phyloP scores from a whole-genome alignment of 306 rosid species.

The Quercus engelmannii region DNA sequence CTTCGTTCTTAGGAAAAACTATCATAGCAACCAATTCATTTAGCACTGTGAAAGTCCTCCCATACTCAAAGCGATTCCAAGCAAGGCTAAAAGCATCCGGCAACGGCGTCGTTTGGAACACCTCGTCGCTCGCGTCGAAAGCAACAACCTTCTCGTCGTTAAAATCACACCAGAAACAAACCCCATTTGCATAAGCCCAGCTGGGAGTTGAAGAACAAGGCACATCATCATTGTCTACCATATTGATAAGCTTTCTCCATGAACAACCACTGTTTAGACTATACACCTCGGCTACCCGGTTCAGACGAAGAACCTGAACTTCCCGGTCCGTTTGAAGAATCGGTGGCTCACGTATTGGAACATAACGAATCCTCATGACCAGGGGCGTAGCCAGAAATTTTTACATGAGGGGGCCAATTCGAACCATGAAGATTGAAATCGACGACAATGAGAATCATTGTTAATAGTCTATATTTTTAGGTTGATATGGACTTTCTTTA shows the following conservation, averaged over 20 bases:
- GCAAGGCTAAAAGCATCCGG: neutral
- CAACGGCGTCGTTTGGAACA: neutral
- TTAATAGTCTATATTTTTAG: too few relatives aligned
- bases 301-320: neutral
- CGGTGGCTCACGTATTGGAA: neutral
- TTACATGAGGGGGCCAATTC: too few relatives aligned
- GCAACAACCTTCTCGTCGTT: neutral
- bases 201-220: neutral
- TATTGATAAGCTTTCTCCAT: neutral
- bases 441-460: too few relatives aligned
- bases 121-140: neutral
- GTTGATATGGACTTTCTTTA: too few relatives aligned
- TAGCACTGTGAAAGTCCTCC: neutral
- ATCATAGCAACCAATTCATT: neutral
- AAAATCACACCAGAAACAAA: neutral
- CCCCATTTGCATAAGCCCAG: neutral
- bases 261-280: neutral
- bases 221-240: neutral
- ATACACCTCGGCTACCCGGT: neutral
- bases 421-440: too few relatives aligned
- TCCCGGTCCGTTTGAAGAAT: neutral
- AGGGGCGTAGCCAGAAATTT: too few relatives aligned
- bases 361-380: neutral
- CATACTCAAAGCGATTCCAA: neutral
- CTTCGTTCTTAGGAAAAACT: neutral